Base-by-base conservation (phyloP, 805 yeast genomes). In the Debaryomyces maramus region DNA sequence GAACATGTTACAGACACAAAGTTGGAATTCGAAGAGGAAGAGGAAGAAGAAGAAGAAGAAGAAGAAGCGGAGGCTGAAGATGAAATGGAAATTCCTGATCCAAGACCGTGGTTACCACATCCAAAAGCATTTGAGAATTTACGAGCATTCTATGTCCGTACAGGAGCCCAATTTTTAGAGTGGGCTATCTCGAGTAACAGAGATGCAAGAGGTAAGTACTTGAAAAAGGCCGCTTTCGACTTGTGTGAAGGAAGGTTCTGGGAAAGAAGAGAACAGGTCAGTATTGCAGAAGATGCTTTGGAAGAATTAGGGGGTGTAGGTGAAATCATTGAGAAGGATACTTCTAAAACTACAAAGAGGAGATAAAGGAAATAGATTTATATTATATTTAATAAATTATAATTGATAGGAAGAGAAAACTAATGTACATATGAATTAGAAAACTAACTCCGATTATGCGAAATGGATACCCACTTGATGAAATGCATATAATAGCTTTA, bases 381-480 rank as follows among this genome's bases (percentile, higher is more conserved):
- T 29, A 33, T 37, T 24, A 15, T 28, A 15, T 15, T 28, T 34
- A 32, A 17, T 4, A 7, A 24, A 18, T 17, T 32, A 33, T 28
- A 15, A 26, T 34, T 33, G 28, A 33, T 34, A 35, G 21, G 36
- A 32, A 45, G 19, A 26, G 24, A 21, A 34, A 5, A 31, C 32
- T 39, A 44, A 35, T 34, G 33, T 39, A 40, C 40, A 36, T 36
- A 24, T n/a, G 13, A 10, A 35, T 15, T 28, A 10, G 22, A 22
- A 41, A 22, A 34, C 28, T 24, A 26, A 32, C 32, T n/a, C 39
- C 38, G 18, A 38, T 57, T 68, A 90, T 41, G 97, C 96, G 67
- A 93, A 93, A 64, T 91, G 98, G 45, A 93, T 86, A 32, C 98
- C 98, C 34, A 88, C 97, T 64, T 91, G 93, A 65, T 93, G 97